Percentiles rank a stretch among this genome's conserved stretches.
Conservation (phyloP, 2,329 filamentous ascomycete species). For the Alternaria dauci region DNA sequence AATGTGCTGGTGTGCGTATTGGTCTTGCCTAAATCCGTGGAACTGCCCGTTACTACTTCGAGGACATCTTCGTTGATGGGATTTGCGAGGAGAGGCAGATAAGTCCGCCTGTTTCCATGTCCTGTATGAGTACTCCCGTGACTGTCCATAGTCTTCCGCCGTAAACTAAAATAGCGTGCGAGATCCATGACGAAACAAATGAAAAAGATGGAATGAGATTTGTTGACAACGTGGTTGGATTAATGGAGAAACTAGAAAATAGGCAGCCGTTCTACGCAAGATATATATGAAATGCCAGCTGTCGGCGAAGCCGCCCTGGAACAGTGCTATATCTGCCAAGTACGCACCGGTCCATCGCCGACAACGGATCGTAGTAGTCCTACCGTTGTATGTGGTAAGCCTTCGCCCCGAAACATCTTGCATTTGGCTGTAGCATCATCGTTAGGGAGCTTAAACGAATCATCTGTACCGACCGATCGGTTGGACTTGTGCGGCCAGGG, state of each 20-base stretch:
- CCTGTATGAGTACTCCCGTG: not conserved
- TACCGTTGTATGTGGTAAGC: not conserved
- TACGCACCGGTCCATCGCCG: not conserved
- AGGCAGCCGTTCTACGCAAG: not conserved
- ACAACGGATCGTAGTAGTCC: not conserved
- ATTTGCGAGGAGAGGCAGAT: constrained; percentile 27
- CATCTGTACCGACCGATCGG: not conserved
- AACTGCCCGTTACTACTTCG: constrained; percentile 17
- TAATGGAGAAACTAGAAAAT: not conserved
- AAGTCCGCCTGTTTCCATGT: constrained; percentile 8
- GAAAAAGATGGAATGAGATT: not conserved
- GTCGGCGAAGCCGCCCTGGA: not conserved
- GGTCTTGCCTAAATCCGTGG: constrained; percentile 25
- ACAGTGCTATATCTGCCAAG: constrained; percentile 8
- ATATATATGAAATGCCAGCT: constrained; percentile 6
- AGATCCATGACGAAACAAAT: constrained; percentile 26
- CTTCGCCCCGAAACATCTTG: constrained; percentile 7
- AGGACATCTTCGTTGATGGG: constrained; percentile 33
- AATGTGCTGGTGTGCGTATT: constrained; percentile 13
- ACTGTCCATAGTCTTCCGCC: constrained; percentile 14
- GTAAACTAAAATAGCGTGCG: constrained; percentile 27
- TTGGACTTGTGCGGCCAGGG: constrained; percentile 1
- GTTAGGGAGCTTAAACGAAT: constrained; percentile 1
- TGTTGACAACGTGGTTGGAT: not conserved
- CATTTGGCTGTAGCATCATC: not conserved